Evolutionary conservation across 2,329 filamentous ascomycete species (phyloP).

Genomic region (Lanzia echinophila): DNA sequence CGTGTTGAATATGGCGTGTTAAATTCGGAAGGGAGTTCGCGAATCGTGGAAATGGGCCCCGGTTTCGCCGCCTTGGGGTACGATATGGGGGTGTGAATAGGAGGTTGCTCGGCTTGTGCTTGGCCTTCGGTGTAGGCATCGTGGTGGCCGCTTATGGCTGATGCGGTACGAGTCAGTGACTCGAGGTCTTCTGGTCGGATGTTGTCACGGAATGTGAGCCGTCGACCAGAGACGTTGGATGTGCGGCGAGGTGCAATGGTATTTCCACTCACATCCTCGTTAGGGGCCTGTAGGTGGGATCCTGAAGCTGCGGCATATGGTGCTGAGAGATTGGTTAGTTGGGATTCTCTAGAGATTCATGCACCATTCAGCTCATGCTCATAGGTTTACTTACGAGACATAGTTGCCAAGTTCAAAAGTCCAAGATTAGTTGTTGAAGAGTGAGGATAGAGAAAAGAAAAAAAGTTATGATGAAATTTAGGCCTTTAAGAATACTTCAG

Average conservation of each 20-base stretch:
- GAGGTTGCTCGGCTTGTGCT: not conserved
- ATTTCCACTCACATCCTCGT: not conserved
- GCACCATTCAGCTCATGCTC: not conserved
- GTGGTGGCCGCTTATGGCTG: constrained; percentile 1
- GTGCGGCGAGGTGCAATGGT: not conserved
- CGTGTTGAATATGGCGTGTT: constrained; percentile 11
- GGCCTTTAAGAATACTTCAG: not conserved
- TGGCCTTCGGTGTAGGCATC: constrained; percentile 1
- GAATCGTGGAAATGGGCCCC: constrained; percentile 7
- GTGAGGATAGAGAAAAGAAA: no score
- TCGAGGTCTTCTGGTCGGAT: constrained; percentile 3
- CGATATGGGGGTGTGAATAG: not conserved
- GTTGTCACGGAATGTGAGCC: constrained; percentile 5
- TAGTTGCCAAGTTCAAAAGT: not conserved
- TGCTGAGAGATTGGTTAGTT: not conserved
- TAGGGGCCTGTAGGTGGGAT: not conserved
- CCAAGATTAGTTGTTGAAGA: no score
- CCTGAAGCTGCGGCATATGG: not conserved
- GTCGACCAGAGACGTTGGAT: constrained; percentile 4
- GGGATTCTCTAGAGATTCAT: not conserved
- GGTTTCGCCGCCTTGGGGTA: constrained; percentile 3
- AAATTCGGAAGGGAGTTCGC: constrained; percentile 10
- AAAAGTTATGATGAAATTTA: not conserved
- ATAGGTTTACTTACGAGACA: not conserved
- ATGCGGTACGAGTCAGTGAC: not conserved